phyloP scores from a whole-genome alignment of 2,329 filamentous ascomycete genomes.

The Neopestalotiopsis clavispora region DNA sequence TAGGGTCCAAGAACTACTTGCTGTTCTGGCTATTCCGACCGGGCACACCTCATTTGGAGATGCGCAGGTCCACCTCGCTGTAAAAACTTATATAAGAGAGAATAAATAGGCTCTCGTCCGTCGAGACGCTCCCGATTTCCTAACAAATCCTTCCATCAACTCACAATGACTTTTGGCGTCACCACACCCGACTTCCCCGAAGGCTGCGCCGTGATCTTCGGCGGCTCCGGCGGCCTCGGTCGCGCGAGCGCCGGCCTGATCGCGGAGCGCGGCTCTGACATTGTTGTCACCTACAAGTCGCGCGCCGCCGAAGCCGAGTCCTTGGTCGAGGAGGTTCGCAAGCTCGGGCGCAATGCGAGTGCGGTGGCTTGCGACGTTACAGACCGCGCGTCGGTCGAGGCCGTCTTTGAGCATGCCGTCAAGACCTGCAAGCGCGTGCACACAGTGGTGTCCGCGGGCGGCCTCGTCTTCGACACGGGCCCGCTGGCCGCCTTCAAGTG shows the following conservation, averaged over 20 bases:
- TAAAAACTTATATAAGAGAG: background rate
- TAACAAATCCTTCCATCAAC: background rate
- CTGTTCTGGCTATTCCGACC: background rate
- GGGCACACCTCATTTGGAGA: background rate
- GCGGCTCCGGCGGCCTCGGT: slow-evolving; percentile 18
- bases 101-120: background rate
- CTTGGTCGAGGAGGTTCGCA: slow-evolving; percentile 4
- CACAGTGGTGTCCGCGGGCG: slow-evolving; percentile 16
- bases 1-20: background rate
- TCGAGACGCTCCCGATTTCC: background rate
- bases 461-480: slow-evolving; percentile 13
- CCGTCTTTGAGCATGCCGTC: slow-evolving; percentile 17
- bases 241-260: slow-evolving; percentile 18
- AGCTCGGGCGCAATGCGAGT: slow-evolving; percentile 17
- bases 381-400: slow-evolving; percentile 11
- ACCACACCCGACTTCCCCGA: slow-evolving; percentile 16
- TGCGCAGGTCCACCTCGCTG: background rate
- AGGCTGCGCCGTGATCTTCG: slow-evolving; percentile 19
- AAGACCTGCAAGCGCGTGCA: slow-evolving; percentile 12
- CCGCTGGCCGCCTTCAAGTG: slow-evolving; percentile 5
- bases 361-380: slow-evolving; percentile 16
- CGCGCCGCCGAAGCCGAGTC: slow-evolving; percentile 16
- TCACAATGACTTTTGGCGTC: slow-evolving; percentile 17
- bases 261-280: slow-evolving; percentile 17
- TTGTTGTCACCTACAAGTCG: slow-evolving; percentile 17